These are phyloP conservation scores for Tetraselmis striata DNA, from an alignment of 139 green algal genomes.

Conservation along the genomic window DNA sequence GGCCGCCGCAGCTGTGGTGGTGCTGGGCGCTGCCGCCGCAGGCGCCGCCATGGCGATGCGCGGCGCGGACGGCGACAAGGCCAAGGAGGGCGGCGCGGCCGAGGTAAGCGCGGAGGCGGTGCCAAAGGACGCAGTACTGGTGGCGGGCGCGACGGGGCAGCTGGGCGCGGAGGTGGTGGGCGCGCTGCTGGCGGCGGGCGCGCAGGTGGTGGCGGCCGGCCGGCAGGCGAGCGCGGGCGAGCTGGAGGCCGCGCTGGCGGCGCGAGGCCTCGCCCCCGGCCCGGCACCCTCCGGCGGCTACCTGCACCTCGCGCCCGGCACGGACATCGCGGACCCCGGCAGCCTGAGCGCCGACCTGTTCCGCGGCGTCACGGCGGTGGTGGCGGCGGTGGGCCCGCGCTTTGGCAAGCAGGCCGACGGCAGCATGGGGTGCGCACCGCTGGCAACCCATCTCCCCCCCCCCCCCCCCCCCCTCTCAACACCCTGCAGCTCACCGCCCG, in stretches of 20 bases:
- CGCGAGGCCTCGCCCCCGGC: background rate
- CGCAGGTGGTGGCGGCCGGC: background rate
- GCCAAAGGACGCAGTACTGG: background rate
- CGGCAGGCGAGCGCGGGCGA: background rate
- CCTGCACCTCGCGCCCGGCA: background rate
- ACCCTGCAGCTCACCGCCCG: too few species aligned
- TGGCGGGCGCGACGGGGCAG: background rate
- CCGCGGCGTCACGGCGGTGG: constrained; percentile 24
- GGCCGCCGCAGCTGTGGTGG: too few species aligned
- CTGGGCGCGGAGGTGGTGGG: background rate
- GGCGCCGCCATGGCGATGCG: too few species aligned
- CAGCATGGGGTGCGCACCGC: constrained; percentile 49
- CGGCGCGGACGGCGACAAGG: too few species aligned
- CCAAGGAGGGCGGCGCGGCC: too few species aligned
- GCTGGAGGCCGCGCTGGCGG: background rate
- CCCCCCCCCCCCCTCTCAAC: too few species aligned
- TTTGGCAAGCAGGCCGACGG: constrained; percentile 55
- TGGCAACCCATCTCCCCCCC: too few species aligned
- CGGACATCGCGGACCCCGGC: background rate
- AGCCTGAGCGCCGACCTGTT: background rate
- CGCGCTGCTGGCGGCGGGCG: background rate
- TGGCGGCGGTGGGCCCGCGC: constrained; percentile 49
- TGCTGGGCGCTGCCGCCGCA: too few species aligned
- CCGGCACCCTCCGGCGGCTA: background rate
- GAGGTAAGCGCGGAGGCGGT: too few species aligned